Percentiles rank a stretch among this genome's conserved stretches.
Conservation (phyloP, 495 filamentous ascomycete species). For the Xylaria palmicola region DNA sequence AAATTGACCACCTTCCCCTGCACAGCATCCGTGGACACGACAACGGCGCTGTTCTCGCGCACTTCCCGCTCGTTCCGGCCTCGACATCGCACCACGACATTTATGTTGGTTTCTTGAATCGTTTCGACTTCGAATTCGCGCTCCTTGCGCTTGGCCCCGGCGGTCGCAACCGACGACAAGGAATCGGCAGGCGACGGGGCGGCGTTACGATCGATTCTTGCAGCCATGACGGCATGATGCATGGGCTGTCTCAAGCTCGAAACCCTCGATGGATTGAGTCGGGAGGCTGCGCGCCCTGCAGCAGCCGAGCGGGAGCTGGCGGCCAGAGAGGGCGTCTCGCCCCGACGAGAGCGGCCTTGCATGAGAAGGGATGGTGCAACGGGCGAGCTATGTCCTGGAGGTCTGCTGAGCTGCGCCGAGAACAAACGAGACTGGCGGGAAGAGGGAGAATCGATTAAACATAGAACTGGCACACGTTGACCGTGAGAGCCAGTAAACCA, state of each 20-base stretch:
- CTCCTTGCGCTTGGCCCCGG: slow-evolving; percentile 72
- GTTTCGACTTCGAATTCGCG: slow-evolving; percentile 71
- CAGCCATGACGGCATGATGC: slow-evolving; percentile 23
- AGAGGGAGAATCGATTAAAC: neutral
- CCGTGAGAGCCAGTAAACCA: neutral
- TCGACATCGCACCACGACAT: slow-evolving; percentile 92
- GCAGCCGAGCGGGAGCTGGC: slow-evolving; percentile 22
- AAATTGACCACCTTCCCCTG: slow-evolving; percentile 80
- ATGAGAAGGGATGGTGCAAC: slow-evolving; percentile 9
- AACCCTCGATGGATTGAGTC: slow-evolving; percentile 27
- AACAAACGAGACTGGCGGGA: neutral
- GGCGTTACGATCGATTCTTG: slow-evolving; percentile 42
- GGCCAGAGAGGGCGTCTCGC: slow-evolving; percentile 26
- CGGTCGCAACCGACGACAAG: slow-evolving; percentile 52
- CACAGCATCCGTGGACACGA: slow-evolving; percentile 80
- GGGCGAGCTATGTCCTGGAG: neutral
- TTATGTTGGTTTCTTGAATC: slow-evolving; percentile 91
- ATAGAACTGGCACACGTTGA: neutral
- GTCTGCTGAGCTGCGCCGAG: neutral
- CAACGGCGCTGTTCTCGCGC: slow-evolving; percentile 87
- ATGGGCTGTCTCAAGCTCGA: slow-evolving; percentile 26
- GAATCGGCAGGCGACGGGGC: slow-evolving; percentile 67
- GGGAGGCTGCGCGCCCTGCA: slow-evolving; percentile 27
- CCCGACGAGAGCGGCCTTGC: slow-evolving; percentile 33
- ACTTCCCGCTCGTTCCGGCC: slow-evolving; percentile 91